phyloP scores from a whole-genome alignment of 352 stramenopile species.

The Phytophthora pistaciae region DNA sequence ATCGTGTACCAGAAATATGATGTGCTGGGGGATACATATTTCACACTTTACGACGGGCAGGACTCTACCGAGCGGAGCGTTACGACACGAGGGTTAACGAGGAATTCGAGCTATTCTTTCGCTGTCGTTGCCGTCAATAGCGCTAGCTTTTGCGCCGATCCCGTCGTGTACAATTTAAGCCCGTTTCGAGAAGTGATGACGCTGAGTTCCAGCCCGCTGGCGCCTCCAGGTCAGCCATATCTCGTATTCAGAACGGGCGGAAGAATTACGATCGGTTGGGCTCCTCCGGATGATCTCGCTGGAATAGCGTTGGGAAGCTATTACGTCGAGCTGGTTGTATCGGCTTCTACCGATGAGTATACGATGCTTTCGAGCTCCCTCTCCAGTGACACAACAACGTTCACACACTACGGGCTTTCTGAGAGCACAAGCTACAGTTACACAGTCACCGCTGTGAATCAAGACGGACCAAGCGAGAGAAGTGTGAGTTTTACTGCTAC shows the following conservation, averaged over 20 bases:
- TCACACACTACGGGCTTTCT: slow-evolving; percentile 50
- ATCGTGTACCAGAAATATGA: slow-evolving; percentile 54
- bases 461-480: slow-evolving; percentile 45
- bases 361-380: slow-evolving; percentile 8
- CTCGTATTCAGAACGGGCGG: slow-evolving; percentile 45
- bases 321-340: slow-evolving; percentile 29
- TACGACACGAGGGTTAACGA: slow-evolving; percentile 36
- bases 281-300: slow-evolving; percentile 55
- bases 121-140: slow-evolving; percentile 54
- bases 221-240: slow-evolving; percentile 29
- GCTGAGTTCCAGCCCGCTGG: slow-evolving; percentile 41
- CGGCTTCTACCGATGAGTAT: slow-evolving; percentile 1
- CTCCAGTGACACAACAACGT: slow-evolving; percentile 27
- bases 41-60: slow-evolving; percentile 64
- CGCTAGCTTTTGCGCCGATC: slow-evolving; percentile 59
- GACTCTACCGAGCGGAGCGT: slow-evolving; percentile 39
- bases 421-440: slow-evolving; percentile 59
- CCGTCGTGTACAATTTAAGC: slow-evolving; percentile 26
- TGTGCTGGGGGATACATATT: slow-evolving; percentile 30
- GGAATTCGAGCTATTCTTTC: slow-evolving; percentile 51
- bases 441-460: slow-evolving; percentile 53
- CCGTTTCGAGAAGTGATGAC: slow-evolving; percentile 45
- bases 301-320: slow-evolving; percentile 55
- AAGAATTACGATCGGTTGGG: slow-evolving; percentile 56
- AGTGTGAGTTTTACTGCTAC: slow-evolving; percentile 30